Evolutionary conservation across 2,329 filamentous ascomycete species (phyloP).

Genomic region (Amylocarpus encephaloides): DNA sequence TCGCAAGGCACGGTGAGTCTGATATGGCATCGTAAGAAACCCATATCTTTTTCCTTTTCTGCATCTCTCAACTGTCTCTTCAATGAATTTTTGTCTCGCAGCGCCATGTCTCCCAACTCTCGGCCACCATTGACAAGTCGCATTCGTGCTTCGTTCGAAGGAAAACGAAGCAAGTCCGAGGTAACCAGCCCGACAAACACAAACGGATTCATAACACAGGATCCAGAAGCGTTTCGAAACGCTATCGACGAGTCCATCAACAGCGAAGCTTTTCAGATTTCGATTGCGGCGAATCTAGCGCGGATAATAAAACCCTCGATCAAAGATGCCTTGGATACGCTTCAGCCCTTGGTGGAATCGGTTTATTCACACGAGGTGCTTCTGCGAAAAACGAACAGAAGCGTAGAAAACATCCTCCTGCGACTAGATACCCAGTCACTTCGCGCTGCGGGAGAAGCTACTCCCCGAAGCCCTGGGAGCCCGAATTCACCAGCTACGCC

Average conservation of each 20-base stretch:
- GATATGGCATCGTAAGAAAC: constrained; percentile 13
- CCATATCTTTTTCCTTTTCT: constrained; percentile 1
- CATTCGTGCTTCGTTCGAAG: constrained; percentile 28
- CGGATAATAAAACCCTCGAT: constrained; percentile 29
- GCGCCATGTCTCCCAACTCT: constrained; percentile 20
- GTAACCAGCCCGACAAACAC: constrained; percentile 9
- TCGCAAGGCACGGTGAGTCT: constrained; percentile 15
- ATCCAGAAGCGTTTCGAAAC: constrained; percentile 23
- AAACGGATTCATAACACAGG: constrained; percentile 20
- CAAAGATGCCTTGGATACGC: constrained; percentile 29
- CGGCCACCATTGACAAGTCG: constrained; percentile 28
- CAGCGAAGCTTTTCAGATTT: constrained; percentile 27
- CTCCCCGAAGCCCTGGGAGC: neutral
- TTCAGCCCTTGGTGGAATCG: constrained; percentile 30
- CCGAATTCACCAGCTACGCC: constrained; percentile 6
- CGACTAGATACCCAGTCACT: constrained; percentile 21
- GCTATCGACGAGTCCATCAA: constrained; percentile 28
- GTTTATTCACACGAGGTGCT: constrained; percentile 30
- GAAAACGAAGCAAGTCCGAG: constrained; percentile 20
- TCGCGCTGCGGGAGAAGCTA: neutral
- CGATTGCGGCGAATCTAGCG: constrained; percentile 29
- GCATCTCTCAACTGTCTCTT: constrained; percentile 3
- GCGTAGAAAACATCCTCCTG: constrained; percentile 27
- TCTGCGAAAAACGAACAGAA: constrained; percentile 27
- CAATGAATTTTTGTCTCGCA: constrained; percentile 7